Conservation (phyloP, 2,329 filamentous ascomycete species). For the Thelonectria olida region DNA sequence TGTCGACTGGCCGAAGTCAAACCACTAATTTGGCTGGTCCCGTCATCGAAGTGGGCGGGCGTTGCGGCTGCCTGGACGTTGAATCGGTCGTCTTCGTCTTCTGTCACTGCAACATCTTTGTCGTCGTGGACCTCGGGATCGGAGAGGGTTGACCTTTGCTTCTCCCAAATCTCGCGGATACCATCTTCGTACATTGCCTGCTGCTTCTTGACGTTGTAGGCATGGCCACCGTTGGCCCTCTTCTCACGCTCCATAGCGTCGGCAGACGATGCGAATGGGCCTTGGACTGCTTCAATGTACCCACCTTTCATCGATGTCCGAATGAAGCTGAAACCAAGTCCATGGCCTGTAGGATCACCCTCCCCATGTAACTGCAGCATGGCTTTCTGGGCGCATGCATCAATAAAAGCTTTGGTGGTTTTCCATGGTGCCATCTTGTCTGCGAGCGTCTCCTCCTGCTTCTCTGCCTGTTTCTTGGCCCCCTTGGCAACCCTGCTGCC, state of each 20-base stretch:
- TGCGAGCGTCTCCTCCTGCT: constrained; percentile 76
- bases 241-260: constrained; percentile 89
- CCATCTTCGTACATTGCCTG: constrained; percentile 91
- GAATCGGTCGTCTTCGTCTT: constrained; percentile 73
- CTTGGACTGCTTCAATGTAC: constrained; percentile 82
- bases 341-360: constrained; percentile 92
- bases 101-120: constrained; percentile 65
- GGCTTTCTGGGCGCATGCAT: constrained; percentile 92
- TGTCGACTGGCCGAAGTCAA: constrained; percentile 72
- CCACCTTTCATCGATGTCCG: constrained; percentile 99
- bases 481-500: constrained; percentile 51
- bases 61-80: constrained; percentile 77
- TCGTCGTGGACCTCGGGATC: constrained; percentile 75
- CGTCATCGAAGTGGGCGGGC: constrained; percentile 78
- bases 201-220: constrained; percentile 96
- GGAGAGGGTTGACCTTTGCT: constrained; percentile 81
- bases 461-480: constrained; percentile 56
- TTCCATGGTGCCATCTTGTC: constrained; percentile 96
- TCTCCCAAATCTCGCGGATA: constrained; percentile 91
- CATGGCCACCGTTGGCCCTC: constrained; percentile 90
- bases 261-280: constrained; percentile 72
- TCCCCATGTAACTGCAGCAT: constrained; percentile 96
- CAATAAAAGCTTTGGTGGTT: constrained; percentile 94
- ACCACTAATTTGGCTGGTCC: constrained; percentile 79
- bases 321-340: constrained; percentile 95